Percentiles rank a stretch among this genome's conserved stretches.
These are phyloP conservation scores for Lippia alba DNA, from an alignment of 305 asterid species.

Conservation along the genomic window DNA sequence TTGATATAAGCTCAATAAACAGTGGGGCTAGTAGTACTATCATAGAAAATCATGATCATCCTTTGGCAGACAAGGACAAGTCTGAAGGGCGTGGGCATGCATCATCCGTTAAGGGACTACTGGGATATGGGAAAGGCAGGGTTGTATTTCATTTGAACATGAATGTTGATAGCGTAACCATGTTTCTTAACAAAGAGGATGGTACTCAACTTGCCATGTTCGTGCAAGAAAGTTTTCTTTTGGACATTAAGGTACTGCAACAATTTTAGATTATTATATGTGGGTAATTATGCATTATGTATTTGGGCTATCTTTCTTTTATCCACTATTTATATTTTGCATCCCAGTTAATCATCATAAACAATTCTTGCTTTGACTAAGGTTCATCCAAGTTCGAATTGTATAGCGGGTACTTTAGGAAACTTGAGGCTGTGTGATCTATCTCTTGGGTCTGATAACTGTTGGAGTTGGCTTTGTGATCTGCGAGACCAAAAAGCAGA, in stretches of 20 bases:
- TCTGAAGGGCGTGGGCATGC: slow-evolving; percentile 66
- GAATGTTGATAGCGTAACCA: slow-evolving; percentile 90
- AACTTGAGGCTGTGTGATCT: slow-evolving; percentile 89
- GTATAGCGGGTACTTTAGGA: slow-evolving; percentile 87
- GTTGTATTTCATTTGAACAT: slow-evolving; percentile 87
- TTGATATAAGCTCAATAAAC: slow-evolving; percentile 65
- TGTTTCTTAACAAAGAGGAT: slow-evolving; percentile 93
- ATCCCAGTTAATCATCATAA: slow-evolving; percentile 29
- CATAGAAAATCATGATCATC: slow-evolving; percentile 44
- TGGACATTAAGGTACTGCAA: slow-evolving; percentile 81
- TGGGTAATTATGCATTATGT: slow-evolving; percentile 27
- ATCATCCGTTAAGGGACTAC: slow-evolving; percentile 72
- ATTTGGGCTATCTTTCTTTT: slow-evolving; percentile 27
- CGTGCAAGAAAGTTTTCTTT: slow-evolving; percentile 90
- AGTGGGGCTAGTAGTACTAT: slow-evolving; percentile 42
- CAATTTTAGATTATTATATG: slow-evolving; percentile 8
- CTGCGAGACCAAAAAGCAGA: slow-evolving; percentile 92
- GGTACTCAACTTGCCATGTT: slow-evolving; percentile 97
- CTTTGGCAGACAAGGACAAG: slow-evolving; percentile 59
- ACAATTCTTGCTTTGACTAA: slow-evolving; percentile 45
- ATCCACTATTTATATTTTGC: slow-evolving; percentile 29
- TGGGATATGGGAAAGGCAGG: slow-evolving; percentile 91
- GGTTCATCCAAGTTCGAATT: slow-evolving; percentile 97
- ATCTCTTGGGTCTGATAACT: slow-evolving; percentile 78
- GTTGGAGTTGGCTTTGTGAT: slow-evolving; percentile 99